These are phyloP conservation scores for Gilbertella persicaria DNA, from an alignment of 371 early-diverging fungal genomes.

Conservation along the genomic window DNA sequence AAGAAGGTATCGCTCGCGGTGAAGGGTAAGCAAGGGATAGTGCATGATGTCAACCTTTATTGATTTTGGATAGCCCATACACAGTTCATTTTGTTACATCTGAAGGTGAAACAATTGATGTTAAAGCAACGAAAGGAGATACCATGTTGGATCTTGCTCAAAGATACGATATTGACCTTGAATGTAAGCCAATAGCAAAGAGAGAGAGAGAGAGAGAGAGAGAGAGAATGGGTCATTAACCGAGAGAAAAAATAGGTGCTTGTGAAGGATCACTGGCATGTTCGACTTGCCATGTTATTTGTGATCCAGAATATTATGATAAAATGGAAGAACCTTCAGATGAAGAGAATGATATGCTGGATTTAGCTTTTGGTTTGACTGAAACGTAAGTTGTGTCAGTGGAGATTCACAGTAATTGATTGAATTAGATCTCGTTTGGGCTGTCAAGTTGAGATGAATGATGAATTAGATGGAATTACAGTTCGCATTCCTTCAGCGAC, in stretches of 20 bases:
- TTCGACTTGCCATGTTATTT: constrained; percentile 97
- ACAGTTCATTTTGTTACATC: constrained; percentile 66
- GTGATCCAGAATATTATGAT: constrained; percentile 85
- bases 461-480: constrained; percentile 86
- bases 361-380: constrained; percentile 96
- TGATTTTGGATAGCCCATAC: constrained; percentile 33
- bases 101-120: constrained; percentile 79
- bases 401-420: not conserved
- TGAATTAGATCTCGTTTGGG: constrained; percentile 88
- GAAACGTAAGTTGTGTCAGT: constrained; percentile 73
- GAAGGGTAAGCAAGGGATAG: constrained; percentile 32
- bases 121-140: constrained; percentile 82
- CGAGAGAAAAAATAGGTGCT: constrained; percentile 65
- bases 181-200: constrained; percentile 62
- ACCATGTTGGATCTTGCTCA: constrained; percentile 96
- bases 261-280: constrained; percentile 98
- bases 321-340: constrained; percentile 93
- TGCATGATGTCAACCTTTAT: not conserved
- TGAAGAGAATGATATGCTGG: constrained; percentile 99
- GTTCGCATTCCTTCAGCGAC: constrained; percentile 95
- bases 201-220: not conserved
- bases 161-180: constrained; percentile 93
- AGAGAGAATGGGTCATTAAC: not conserved
- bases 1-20: constrained; percentile 30
- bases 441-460: constrained; percentile 91